Evolutionary conservation across 2,329 filamentous ascomycete genomes (phyloP).

Genomic region (Coniochaeta ligniaria): DNA sequence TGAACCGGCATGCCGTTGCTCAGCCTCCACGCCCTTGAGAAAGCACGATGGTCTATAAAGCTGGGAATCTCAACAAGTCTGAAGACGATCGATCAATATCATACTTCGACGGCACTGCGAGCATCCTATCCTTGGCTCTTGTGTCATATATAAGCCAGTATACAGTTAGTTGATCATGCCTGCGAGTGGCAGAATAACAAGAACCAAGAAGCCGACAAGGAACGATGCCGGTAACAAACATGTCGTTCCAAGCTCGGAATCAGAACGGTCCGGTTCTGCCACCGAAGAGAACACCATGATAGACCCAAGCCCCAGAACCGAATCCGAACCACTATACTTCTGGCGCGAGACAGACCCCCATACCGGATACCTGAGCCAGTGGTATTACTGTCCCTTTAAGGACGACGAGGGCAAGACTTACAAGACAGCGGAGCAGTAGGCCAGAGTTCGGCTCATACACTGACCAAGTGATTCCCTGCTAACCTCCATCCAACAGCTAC

Average conservation of each 20-base stretch:
- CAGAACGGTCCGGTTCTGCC: not conserved
- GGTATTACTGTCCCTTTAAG: conserved; percentile 47
- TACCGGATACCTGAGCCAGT: conserved; percentile 56
- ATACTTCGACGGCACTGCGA: not conserved
- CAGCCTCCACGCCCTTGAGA: no score
- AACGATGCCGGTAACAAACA: not conserved
- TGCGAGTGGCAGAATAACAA: not conserved
- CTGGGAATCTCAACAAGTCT: no score
- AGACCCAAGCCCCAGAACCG: not conserved
- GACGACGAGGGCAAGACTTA: conserved; percentile 31
- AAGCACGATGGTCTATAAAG: no score
- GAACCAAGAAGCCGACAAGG: not conserved
- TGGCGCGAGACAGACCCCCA: conserved; percentile 37
- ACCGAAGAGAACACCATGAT: not conserved
- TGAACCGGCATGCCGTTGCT: no score
- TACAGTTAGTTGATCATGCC: not conserved
- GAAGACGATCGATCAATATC: no score
- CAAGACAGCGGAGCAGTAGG: conserved; percentile 44
- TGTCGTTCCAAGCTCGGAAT: not conserved
- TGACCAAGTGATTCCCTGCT: not conserved
- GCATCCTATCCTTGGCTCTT: not conserved
- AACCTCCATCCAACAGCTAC: conserved; percentile 25
- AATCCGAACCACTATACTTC: conserved; percentile 31
- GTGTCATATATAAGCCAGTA: not conserved
- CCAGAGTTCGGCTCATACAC: not conserved